Evolutionary conservation across 2,329 filamentous ascomycete genomes (phyloP).

Genomic region (Spiromastix sp.): DNA sequence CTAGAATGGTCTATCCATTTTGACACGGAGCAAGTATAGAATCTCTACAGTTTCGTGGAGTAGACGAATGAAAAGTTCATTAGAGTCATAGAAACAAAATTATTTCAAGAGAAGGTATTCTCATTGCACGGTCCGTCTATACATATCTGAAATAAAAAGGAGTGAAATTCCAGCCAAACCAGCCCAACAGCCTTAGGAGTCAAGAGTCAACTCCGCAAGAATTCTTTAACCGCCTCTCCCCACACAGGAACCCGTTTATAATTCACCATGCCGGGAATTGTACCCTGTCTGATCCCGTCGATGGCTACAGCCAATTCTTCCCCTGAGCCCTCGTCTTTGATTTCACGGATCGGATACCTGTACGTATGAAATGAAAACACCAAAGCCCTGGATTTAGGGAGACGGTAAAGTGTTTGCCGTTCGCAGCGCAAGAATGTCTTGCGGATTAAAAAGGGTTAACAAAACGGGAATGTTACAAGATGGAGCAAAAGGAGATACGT

Average conservation of each 20-base stretch:
- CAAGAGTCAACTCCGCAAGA: conserved; percentile 32
- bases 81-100: not conserved
- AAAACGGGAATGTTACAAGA: conserved; percentile 4
- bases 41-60: not conserved
- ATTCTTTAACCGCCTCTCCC: conserved; percentile 45
- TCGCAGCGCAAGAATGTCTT: conserved; percentile 45
- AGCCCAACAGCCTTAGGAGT: too few relatives aligned
- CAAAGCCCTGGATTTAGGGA: conserved; percentile 43
- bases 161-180: not conserved
- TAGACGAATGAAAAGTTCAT: not conserved
- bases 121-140: too few relatives aligned
- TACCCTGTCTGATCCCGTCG: conserved; percentile 48
- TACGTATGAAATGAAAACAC: conserved; percentile 57
- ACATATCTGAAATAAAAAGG: not conserved
- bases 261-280: conserved; percentile 45
- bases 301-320: conserved; percentile 46
- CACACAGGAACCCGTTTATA: conserved; percentile 51
- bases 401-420: conserved; percentile 50
- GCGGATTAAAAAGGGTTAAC: not conserved
- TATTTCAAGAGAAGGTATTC: too few relatives aligned
- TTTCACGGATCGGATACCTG: conserved; percentile 43
- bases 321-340: conserved; percentile 47
- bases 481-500: conserved; percentile 11
- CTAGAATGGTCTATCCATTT: conserved; percentile 19
- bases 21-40: too few relatives aligned